Evolutionary conservation across 1,284 basidiomycete species (phyloP).

Genomic region (Taiwanofungus camphoratus): DNA sequence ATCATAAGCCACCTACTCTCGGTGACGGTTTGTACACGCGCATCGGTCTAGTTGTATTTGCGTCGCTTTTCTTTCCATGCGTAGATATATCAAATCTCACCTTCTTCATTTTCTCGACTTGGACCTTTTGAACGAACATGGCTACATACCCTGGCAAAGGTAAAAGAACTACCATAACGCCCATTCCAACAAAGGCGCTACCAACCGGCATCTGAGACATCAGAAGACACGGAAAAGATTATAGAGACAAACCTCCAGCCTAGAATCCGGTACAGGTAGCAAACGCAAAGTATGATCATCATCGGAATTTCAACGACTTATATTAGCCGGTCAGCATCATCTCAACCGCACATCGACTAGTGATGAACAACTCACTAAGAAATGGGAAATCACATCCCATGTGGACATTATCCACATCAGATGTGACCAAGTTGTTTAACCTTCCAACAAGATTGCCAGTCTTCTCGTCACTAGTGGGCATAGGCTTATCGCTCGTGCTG

Average conservation of each 20-base stretch:
- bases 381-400: conserved; percentile 31
- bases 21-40: conserved; percentile 34
- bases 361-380: conserved; percentile 13
- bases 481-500: background rate
- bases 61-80: conserved; percentile 33
- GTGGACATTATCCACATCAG: conserved; percentile 29
- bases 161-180: conserved; percentile 42
- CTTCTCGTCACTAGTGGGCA: conserved; percentile 9
- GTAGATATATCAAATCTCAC: conserved; percentile 9
- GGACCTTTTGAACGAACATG: conserved; percentile 24
- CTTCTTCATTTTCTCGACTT: conserved; percentile 27
- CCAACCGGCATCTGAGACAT: background rate
- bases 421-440: conserved; percentile 40
- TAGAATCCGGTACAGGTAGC: conserved; percentile 35
- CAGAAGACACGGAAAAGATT: background rate
- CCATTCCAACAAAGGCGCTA: conserved; percentile 44
- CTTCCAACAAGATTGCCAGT: conserved; percentile 39
- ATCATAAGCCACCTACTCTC: conserved; percentile 3
- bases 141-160: conserved; percentile 42
- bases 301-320: background rate
- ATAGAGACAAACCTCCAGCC: conserved; percentile 31
- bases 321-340: conserved; percentile 4
- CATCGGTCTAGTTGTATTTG: conserved; percentile 41
- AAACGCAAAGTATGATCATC: conserved; percentile 17
- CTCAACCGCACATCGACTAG: conserved; percentile 1